Evolutionary conservation across 805 yeast genomes (phyloP).

Genomic region (Wickerhamiella australiensis): DNA sequence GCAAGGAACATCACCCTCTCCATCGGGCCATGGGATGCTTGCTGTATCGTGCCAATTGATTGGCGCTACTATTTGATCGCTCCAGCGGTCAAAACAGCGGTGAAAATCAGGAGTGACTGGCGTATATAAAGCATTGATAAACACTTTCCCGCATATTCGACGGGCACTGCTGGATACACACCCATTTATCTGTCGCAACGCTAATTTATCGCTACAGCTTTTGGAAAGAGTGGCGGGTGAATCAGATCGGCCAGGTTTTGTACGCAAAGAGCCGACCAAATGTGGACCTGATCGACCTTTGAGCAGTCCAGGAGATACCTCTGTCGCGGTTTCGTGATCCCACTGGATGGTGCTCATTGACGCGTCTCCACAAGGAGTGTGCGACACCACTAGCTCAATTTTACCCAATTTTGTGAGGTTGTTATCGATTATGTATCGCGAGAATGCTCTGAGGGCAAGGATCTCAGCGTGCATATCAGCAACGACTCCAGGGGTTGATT

Average conservation of each 20-base stretch:
- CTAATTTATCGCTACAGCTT: conserved; percentile 80
- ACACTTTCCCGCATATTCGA: conserved; percentile 11
- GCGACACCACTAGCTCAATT: conserved; percentile 55
- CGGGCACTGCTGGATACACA: conserved; percentile 25
- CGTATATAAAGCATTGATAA: conserved; percentile 3
- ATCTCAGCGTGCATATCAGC: conserved; percentile 93
- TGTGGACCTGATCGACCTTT: conserved; percentile 10
- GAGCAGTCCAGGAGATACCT: conserved; percentile 4
- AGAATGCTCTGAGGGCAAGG: conserved; percentile 57
- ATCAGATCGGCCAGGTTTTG: conserved; percentile 87
- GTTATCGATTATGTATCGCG: conserved; percentile 44
- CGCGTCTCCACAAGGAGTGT: conserved; percentile 85
- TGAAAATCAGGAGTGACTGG: conserved; percentile 20
- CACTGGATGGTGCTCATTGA: conserved; percentile 40
- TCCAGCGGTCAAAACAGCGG: conserved; percentile 27
- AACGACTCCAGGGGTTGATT: conserved; percentile 27
- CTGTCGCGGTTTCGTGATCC: conserved; percentile 4
- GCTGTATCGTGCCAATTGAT: conserved; percentile 3
- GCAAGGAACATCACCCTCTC: conserved; percentile 9
- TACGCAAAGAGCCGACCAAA: conserved; percentile 54
- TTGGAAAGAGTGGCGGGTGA: conserved; percentile 61
- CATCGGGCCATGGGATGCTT: not conserved
- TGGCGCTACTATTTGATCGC: conserved; percentile 3
- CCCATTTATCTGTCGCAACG: conserved; percentile 42
- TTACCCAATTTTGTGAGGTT: conserved; percentile 27